Evolutionary conservation across 2,329 filamentous ascomycete species (phyloP).

Genomic region (Hypoxylon sp.): DNA sequence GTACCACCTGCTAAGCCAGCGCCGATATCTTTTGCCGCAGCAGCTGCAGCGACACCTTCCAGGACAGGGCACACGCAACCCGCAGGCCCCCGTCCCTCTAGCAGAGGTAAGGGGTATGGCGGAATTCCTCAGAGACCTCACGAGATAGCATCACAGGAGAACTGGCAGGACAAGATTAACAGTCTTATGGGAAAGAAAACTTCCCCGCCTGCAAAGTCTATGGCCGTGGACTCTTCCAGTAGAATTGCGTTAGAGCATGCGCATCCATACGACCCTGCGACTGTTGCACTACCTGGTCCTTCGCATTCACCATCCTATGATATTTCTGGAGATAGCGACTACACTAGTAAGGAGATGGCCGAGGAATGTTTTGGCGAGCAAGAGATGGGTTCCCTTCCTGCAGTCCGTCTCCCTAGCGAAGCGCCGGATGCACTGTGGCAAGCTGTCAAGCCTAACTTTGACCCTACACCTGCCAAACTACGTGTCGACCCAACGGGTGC

Average conservation of each 20-base stretch:
- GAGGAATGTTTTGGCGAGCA: conserved; percentile 87
- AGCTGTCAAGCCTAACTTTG: conserved; percentile 68
- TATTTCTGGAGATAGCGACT: conserved; percentile 60
- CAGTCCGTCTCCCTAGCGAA: conserved; percentile 75
- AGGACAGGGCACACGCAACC: conserved; percentile 28
- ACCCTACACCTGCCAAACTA: conserved; percentile 68
- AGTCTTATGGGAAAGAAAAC: conserved; percentile 76
- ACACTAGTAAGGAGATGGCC: conserved; percentile 77
- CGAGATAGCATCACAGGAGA: conserved; percentile 55
- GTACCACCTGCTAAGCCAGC: conserved; percentile 56
- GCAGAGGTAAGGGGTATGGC: conserved; percentile 48
- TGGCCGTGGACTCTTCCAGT: conserved; percentile 77
- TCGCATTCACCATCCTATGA: conserved; percentile 49
- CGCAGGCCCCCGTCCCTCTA: conserved; percentile 43
- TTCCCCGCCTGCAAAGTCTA: conserved; percentile 67
- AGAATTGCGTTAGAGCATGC: conserved; percentile 75
- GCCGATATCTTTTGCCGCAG: conserved; percentile 61
- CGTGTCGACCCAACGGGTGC: conserved; percentile 63
- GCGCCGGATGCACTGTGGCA: conserved; percentile 75
- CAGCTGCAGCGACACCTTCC: conserved; percentile 55
- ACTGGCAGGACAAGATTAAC: conserved; percentile 90
- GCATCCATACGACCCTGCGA: conserved; percentile 67
- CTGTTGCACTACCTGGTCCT: conserved; percentile 76
- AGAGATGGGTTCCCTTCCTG: conserved; percentile 83
- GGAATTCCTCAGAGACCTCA: conserved; percentile 50